A percentile compares a stretch with the other conserved stretches of the same genome.
These are phyloP conservation scores for Jackrogersella minutella DNA, from an alignment of 495 filamentous ascomycete genomes.

Conservation along the genomic window DNA sequence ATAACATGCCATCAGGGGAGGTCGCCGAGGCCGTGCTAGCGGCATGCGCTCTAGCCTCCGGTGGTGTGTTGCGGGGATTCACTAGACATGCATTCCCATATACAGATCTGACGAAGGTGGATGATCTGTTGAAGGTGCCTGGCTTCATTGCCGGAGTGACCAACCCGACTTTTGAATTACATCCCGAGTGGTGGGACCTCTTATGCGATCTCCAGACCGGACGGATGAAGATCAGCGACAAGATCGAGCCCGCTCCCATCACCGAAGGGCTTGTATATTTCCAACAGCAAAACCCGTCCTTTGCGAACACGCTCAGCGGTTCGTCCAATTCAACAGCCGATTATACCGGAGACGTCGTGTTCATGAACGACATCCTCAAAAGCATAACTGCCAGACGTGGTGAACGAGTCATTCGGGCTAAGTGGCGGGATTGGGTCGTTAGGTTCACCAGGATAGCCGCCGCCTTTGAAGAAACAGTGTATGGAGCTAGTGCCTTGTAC, in stretches of 20 bases:
- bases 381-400: slow-evolving; percentile 88
- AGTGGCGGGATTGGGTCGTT: slow-evolving; percentile 88
- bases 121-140: slow-evolving; percentile 92
- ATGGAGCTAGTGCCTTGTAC: slow-evolving; percentile 88
- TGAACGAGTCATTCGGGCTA: slow-evolving; percentile 86
- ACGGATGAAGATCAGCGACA: slow-evolving; percentile 89
- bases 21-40: slow-evolving; percentile 95
- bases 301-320: slow-evolving; percentile 56
- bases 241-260: slow-evolving; percentile 76
- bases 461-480: slow-evolving; percentile 94
- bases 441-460: slow-evolving; percentile 92
- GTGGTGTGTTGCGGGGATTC: slow-evolving; percentile 93
- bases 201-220: slow-evolving; percentile 93
- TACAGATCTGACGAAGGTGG: slow-evolving; percentile 96
- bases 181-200: slow-evolving; percentile 98
- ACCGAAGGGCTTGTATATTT: slow-evolving; percentile 87
- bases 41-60: slow-evolving; percentile 90
- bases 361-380: slow-evolving; percentile 84
- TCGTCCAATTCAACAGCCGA: slow-evolving; percentile 61
- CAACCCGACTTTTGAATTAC: slow-evolving; percentile 93
- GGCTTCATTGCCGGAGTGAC: slow-evolving; percentile 98
- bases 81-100: slow-evolving; percentile 99
- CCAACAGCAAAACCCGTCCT: slow-evolving; percentile 75
- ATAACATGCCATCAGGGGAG: slow-evolving; percentile 91
- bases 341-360: slow-evolving; percentile 85